phyloP scores from a whole-genome alignment of 2,329 filamentous ascomycete genomes.

The Diaporthe aspalathi region DNA sequence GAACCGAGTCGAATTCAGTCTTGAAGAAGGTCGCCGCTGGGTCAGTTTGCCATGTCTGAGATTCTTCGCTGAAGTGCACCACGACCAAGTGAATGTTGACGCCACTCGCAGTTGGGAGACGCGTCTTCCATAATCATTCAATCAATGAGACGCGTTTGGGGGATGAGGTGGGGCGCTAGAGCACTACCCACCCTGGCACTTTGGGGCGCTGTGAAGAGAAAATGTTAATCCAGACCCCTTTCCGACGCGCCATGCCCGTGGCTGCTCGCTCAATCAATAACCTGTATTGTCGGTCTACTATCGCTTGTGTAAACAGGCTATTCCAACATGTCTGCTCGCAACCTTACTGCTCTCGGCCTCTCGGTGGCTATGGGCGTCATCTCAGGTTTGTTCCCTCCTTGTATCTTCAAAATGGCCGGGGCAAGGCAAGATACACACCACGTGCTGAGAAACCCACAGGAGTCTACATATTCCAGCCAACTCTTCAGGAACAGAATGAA shows the following conservation, averaged over 20 bases:
- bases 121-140: background rate
- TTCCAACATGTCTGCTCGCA: slow-evolving; percentile 36
- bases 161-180: background rate
- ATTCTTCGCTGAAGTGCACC: background rate
- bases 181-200: too few relatives aligned
- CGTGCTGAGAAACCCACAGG: slow-evolving; percentile 41
- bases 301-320: background rate
- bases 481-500: slow-evolving; percentile 40
- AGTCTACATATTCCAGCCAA: slow-evolving; percentile 45
- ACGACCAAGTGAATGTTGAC: background rate
- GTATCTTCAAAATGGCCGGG: background rate
- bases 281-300: background rate
- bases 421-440: background rate
- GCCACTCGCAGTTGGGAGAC: background rate
- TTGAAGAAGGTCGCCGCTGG: background rate
- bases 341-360: slow-evolving; percentile 26
- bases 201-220: background rate
- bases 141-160: slow-evolving; percentile 1
- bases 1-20: background rate
- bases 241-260: background rate
- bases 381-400: slow-evolving; percentile 40
- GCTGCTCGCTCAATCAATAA: background rate
- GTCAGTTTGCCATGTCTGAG: slow-evolving; percentile 1
- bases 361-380: slow-evolving; percentile 40
- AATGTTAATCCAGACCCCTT: background rate